phyloP scores from a whole-genome alignment of 208 protist species.

The Spongospora subterranea region DNA sequence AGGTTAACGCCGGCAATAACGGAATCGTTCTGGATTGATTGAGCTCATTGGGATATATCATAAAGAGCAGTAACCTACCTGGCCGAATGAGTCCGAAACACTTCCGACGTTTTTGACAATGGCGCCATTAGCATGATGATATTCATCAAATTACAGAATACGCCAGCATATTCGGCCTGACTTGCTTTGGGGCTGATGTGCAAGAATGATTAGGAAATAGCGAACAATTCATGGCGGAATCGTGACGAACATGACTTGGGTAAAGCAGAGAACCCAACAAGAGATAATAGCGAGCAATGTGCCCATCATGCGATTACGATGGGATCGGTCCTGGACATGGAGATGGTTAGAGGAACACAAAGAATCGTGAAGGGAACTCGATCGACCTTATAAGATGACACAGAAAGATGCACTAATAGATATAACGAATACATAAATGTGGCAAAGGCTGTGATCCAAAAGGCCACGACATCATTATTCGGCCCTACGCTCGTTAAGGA shows the following conservation, averaged over 20 bases:
- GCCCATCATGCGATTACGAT: not conserved
- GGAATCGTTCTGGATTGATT: constrained; percentile 12
- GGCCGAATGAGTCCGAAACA: constrained; percentile 45
- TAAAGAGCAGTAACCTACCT: constrained; percentile 12
- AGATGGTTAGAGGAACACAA: not conserved
- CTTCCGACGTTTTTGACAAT: not conserved
- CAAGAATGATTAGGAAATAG: not conserved
- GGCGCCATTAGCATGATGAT: constrained; percentile 46
- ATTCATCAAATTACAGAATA: constrained; percentile 27
- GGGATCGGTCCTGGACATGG: not conserved
- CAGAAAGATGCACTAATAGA: not conserved
- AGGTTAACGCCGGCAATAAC: not conserved
- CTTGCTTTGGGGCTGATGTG: not conserved
- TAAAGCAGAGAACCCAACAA: not conserved
- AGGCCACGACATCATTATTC: constrained; percentile 19
- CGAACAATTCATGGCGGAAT: not conserved
- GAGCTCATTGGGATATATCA: not conserved
- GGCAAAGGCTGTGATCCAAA: constrained; percentile 18
- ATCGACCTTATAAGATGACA: constrained; percentile 18
- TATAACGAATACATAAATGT: not conserved
- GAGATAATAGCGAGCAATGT: not conserved
- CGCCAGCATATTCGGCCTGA: constrained; percentile 30
- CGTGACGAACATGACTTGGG: not conserved
- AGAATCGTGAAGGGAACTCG: not conserved
- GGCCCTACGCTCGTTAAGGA: constrained; percentile 40